These are phyloP conservation scores for Lathyrus tuberosus DNA, from an alignment of 306 rosid genomes.

Conservation along the genomic window DNA sequence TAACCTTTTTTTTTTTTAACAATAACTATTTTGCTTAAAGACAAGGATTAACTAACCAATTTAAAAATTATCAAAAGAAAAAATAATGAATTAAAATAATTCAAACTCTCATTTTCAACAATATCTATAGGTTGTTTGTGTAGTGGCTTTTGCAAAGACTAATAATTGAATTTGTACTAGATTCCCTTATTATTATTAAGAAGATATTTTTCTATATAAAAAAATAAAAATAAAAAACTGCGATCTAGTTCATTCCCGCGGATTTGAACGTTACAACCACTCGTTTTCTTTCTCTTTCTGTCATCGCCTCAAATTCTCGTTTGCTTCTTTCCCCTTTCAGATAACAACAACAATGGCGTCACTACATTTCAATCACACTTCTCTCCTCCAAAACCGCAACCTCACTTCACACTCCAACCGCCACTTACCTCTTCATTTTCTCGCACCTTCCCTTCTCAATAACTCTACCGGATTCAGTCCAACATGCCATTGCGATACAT, in stretches of 20 bases:
- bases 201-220: not conserved
- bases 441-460: conserved; percentile 32
- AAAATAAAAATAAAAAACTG: not conserved
- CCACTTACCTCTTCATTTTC: conserved; percentile 9
- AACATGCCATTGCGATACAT: conserved; percentile 19
- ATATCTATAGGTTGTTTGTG: too few species aligned
- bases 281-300: conserved; percentile 2
- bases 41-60: too few species aligned
- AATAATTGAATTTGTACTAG: too few species aligned
- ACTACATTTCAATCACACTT: conserved; percentile 11
- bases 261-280: conserved; percentile 19
- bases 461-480: not conserved
- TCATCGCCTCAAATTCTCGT: not conserved
- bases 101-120: too few species aligned
- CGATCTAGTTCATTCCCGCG: conserved; percentile 28
- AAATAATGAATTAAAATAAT: too few species aligned
- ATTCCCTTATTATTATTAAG: too few species aligned
- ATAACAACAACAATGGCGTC: conserved; percentile 40
- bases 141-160: too few species aligned
- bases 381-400: conserved; percentile 40
- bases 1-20: too few species aligned
- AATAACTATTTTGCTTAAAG: too few species aligned
- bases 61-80: too few species aligned
- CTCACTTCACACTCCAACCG: conserved; percentile 24
- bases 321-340: not conserved